Conservation (phyloP, 129 eudicot genomes). For the Lonicera japonica region DNA sequence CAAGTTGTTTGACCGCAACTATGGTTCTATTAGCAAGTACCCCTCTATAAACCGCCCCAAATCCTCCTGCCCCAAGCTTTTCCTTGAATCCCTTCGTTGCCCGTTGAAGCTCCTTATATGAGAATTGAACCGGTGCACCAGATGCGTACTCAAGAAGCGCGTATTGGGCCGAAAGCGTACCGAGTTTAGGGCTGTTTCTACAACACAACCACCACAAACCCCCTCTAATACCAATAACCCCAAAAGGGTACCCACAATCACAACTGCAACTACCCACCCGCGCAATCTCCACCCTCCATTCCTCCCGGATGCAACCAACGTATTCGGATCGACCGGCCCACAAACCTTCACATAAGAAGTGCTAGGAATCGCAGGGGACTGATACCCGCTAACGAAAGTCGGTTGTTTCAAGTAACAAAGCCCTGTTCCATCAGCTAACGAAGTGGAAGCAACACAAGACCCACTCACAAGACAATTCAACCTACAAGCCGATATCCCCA, state of each 20-base stretch:
- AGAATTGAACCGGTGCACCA: conserved; percentile 83
- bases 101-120: conserved; percentile 65
- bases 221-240: conserved; percentile 37
- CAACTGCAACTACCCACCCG: conserved; percentile 62
- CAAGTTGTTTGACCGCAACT: conserved; percentile 75
- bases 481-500: conserved; percentile 56
- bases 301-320: conserved; percentile 12
- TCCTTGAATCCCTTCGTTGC: conserved; percentile 82
- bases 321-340: conserved; percentile 21
- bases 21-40: conserved; percentile 50
- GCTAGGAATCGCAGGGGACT: conserved; percentile 71
- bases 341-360: conserved; percentile 74
- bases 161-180: conserved; percentile 54
- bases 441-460: conserved; percentile 68
- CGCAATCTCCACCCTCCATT: conserved; percentile 38
- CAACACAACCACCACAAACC: conserved; percentile 74
- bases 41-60: conserved; percentile 76
- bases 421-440: conserved; percentile 77
- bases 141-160: conserved; percentile 86
- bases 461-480: conserved; percentile 41
- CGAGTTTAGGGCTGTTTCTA: conserved; percentile 50
- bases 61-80: conserved; percentile 85
- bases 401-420: conserved; percentile 51
- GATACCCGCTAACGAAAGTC: conserved; percentile 57
- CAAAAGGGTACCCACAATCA: conserved; percentile 40